Base-by-base conservation (phyloP, 2,329 filamentous ascomycete species). In the Paraphoma chrysanthemicola region DNA sequence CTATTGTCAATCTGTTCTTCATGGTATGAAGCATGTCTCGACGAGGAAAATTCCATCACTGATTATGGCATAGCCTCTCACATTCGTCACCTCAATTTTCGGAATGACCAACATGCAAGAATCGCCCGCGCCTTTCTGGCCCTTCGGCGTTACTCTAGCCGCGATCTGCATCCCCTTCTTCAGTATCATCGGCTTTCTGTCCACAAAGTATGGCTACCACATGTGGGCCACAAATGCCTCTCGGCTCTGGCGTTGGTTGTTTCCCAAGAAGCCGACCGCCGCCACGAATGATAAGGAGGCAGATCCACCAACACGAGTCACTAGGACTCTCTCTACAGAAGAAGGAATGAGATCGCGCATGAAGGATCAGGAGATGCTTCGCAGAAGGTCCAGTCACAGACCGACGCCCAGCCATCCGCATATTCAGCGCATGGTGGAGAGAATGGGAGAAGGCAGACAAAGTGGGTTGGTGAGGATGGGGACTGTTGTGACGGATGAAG, bases 1-100 rank as follows among this genome's bases (percentile, higher is more conserved):
- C 86, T 4, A 79, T 86, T 47, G 85, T 87, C 36, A 85, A 83
- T 45, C 83, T 88, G 68, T 81, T 88, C 60, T 88, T 88, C 67
- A 76, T 88, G 17, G 66, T 66, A 59, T 44, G 59, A 42, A 14
- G 2, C 9, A 42, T 18, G 12, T 2, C 5, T n/a, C 14, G 4
- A 9, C 14, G 5, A 16, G 8, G 6, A 28, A 38, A 14, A 18
- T 9, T 14, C 8, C 17, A 6, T 28, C 11, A 43, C 17, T 28
- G 8, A 50, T 33, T 28, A 18, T 29, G 5, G 10, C 33, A 28
- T 29, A 68, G 64, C 86, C 86, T 2, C 72, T 88, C 18, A 87
- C 85, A 0, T 88, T 88, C 67, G 85, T 87, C 6, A 87, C 85
- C 62, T 84, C 81, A 33, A 82, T 88, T 49, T 86, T 84, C 57